Evolutionary conservation across 75 land plant species (phyloP).

Genomic region (Adiantum capillusveneris): DNA sequence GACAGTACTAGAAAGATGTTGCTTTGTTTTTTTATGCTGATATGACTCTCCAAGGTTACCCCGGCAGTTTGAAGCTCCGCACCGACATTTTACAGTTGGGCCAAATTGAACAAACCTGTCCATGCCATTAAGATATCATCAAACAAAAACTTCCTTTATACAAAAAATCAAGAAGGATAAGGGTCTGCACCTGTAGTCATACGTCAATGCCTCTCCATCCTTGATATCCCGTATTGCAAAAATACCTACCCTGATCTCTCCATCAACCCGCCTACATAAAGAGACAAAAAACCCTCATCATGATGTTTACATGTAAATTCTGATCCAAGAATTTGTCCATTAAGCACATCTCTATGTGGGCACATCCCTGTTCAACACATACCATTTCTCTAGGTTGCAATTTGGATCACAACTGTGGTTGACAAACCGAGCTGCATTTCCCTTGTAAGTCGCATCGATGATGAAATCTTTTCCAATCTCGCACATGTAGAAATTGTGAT

Average conservation of each 20-base stretch:
- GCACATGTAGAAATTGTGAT: conserved; percentile 89
- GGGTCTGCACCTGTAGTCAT: conserved; percentile 99
- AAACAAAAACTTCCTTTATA: too few relatives aligned
- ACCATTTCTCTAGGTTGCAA: conserved; percentile 93
- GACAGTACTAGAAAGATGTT: too few relatives aligned
- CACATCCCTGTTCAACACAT: conserved; percentile 5
- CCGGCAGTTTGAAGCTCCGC: conserved; percentile 80
- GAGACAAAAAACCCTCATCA: too few relatives aligned
- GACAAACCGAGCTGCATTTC: conserved; percentile 80
- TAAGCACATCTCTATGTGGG: background rate
- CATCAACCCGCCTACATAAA: conserved; percentile 90
- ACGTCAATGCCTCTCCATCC: conserved; percentile 83
- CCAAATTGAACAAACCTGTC: conserved; percentile 92
- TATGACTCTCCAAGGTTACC: conserved; percentile 58
- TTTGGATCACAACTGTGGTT: conserved; percentile 97
- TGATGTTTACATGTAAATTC: too few relatives aligned
- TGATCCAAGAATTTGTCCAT: too few relatives aligned
- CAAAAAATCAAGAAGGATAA: background rate
- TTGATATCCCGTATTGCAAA: conserved; percentile 68
- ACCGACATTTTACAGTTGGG: conserved; percentile 61
- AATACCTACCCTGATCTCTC: conserved; percentile 87
- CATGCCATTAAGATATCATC: too few relatives aligned
- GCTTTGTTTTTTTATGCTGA: conserved; percentile 27
- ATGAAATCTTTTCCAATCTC: conserved; percentile 85
- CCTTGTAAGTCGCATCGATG: conserved; percentile 96